Base-by-base conservation (phyloP, 148 eudicot genomes). In the Rhododendron ovatum region DNA sequence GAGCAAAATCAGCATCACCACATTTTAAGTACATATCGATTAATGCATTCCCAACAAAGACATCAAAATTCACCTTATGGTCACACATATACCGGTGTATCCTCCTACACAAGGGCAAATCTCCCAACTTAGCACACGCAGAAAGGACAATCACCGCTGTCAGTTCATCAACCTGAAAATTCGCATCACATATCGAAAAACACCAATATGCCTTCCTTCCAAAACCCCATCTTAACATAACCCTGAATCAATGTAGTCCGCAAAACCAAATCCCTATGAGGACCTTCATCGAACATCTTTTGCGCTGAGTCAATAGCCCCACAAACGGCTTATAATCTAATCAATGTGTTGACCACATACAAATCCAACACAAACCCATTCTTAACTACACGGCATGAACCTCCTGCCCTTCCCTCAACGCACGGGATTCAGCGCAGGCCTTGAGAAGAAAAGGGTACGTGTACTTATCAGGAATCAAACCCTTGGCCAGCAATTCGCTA, bases 231-330 rank as follows among this genome's bases (percentile, higher is more conserved):
- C 24, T 81, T 45, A 33, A 86, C 88, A 67, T 86, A 89, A 41
- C 87, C 88, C 82, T 89, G 90, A 87, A 89, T 89, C 87, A 89
- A 75, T 4, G 85, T 84, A n/a, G 88, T 89, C 90, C 90, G 87
- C 0, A 87, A 80, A 71, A 89, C 88, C 87, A 86, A 86, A 63
- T 89, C 90, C 83, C 84, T 24, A 15, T 75, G 28, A 75, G 83
- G 28, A 82, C 88, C 82, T 84, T 28, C 74, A 81, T 84, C 88
- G 57, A 89, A 89, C 79, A 87, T 63, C 80, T 48, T 84, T 26
- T 41, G 79, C 8, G 37, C 87, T 15, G 63, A 75, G 17, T 51
- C 82, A 9, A 86, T 67, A 48, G 7, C 51, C 82, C 88, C 88
- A 80, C 86, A 84, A 75, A 84, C 87, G 5, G 85, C 83, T 82